Evolutionary conservation across 2,329 filamentous ascomycete genomes (phyloP).

Genomic region (Fusarium buharicum): DNA sequence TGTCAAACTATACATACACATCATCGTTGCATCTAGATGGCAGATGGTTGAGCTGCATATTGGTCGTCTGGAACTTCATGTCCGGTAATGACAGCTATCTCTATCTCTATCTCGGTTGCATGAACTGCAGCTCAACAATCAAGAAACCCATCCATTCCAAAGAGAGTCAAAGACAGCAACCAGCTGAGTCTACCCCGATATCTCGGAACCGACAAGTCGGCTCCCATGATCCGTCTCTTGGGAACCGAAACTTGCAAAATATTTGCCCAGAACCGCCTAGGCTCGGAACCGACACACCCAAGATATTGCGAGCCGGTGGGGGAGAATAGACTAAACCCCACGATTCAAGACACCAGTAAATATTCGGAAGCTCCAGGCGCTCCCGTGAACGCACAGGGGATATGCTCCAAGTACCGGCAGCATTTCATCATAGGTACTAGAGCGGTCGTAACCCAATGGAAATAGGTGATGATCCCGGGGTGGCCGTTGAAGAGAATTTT

Average conservation of each 20-base stretch:
- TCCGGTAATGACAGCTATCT: constrained; percentile 18
- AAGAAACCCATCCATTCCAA: not conserved
- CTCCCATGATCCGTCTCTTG: not conserved
- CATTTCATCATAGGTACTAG: constrained; percentile 3
- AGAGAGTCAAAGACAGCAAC: not conserved
- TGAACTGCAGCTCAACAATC: constrained; percentile 6
- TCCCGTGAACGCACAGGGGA: constrained; percentile 12
- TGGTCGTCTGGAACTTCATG: constrained; percentile 30
- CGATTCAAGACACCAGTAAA: constrained; percentile 10
- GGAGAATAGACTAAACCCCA: constrained; percentile 14
- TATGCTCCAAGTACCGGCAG: constrained; percentile 2
- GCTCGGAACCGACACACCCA: constrained; percentile 21
- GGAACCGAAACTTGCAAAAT: constrained; percentile 10
- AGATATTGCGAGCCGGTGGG: constrained; percentile 18
- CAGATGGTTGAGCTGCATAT: not conserved
- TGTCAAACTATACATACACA: not conserved
- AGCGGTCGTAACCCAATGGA: not conserved
- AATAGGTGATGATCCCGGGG: not conserved
- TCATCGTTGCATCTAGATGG: not conserved
- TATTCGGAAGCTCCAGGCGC: constrained; percentile 33
- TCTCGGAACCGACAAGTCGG: constrained; percentile 32
- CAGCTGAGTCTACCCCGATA: not conserved
- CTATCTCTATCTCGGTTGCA: not conserved
- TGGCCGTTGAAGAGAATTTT: constrained; percentile 13
- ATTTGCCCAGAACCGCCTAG: constrained; percentile 23